A percentile compares a stretch with the other conserved stretches of the same genome.
These are phyloP conservation scores for Daldinia decipiens DNA, from an alignment of 495 filamentous ascomycete species.

Conservation along the genomic window DNA sequence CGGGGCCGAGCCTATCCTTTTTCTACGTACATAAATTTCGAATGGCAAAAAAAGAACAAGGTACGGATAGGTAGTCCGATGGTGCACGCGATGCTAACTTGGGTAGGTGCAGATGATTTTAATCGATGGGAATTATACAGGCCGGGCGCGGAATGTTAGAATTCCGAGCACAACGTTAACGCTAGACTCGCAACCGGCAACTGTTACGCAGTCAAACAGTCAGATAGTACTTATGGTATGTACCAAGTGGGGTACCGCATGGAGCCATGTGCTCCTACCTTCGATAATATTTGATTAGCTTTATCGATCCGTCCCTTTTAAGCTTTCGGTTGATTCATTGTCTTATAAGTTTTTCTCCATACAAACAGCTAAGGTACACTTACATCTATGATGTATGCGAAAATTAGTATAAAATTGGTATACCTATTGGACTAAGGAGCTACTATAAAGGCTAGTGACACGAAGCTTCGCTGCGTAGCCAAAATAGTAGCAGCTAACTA, in stretches of 20 bases:
- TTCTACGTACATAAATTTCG: conserved; percentile 1
- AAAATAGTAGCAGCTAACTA: neutral
- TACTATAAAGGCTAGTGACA: neutral
- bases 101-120: conserved; percentile 12
- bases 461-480: neutral
- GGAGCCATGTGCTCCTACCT: neutral
- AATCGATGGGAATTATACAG: conserved; percentile 27
- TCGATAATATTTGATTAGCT: too few relatives aligned
- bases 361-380: neutral
- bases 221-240: neutral
- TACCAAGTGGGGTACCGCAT: neutral
- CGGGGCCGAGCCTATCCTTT: neutral
- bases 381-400: neutral
- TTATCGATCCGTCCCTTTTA: neutral
- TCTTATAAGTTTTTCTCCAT: neutral
- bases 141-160: conserved; percentile 18
- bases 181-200: conserved; percentile 21
- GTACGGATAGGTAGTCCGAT: neutral
- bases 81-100: conserved; percentile 12
- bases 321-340: neutral
- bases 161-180: conserved; percentile 30
- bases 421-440: neutral
- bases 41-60: conserved; percentile 1
- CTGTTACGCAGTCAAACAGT: neutral
- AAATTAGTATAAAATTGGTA: neutral